Percentiles rank a stretch among this genome's conserved stretches.
Conservation (phyloP, 2,329 filamentous ascomycete genomes). For the Cryphonectria japonica region DNA sequence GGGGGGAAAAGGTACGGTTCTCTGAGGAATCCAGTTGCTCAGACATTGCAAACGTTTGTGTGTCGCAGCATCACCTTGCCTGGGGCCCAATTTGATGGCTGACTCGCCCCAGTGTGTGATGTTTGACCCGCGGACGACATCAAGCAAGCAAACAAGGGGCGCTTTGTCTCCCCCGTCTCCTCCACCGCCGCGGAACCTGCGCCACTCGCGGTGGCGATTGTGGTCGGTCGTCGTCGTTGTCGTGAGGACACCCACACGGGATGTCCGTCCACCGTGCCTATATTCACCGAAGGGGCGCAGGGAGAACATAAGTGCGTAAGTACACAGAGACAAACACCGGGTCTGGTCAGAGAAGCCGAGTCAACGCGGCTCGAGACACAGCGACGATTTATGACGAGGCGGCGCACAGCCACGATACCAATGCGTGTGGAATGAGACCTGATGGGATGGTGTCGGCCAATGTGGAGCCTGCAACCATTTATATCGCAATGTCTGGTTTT, state of each 20-base stretch:
- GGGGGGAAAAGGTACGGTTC: background rate
- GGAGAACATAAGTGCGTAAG: too few relatives aligned
- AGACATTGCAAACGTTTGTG: conserved; percentile 19
- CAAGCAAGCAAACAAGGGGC: conserved; percentile 2
- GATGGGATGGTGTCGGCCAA: conserved; percentile 7
- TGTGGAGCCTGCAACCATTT: conserved; percentile 28
- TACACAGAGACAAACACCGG: background rate
- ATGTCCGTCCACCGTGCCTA: background rate
- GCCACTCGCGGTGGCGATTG: background rate
- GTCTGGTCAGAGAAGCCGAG: conserved; percentile 2
- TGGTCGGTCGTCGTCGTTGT: background rate
- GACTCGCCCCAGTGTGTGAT: conserved; percentile 26
- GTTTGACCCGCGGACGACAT: conserved; percentile 17
- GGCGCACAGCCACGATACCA: conserved; percentile 9
- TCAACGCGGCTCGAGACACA: background rate
- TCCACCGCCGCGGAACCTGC: background rate
- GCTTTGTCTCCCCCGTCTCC: background rate
- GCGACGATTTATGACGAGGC: background rate
- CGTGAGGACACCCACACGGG: background rate
- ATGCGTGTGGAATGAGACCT: conserved; percentile 5
- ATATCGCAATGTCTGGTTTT: conserved; percentile 17
- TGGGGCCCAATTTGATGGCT: background rate
- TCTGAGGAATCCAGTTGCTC: conserved; percentile 11
- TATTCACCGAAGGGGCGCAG: conserved; percentile 1
- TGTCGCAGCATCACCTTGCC: conserved; percentile 23